Evolutionary conservation across 176 grass and related monocot species (phyloP), one percentile per base, ranked within the genome.

Genomic region (Carex cristatella): DNA sequence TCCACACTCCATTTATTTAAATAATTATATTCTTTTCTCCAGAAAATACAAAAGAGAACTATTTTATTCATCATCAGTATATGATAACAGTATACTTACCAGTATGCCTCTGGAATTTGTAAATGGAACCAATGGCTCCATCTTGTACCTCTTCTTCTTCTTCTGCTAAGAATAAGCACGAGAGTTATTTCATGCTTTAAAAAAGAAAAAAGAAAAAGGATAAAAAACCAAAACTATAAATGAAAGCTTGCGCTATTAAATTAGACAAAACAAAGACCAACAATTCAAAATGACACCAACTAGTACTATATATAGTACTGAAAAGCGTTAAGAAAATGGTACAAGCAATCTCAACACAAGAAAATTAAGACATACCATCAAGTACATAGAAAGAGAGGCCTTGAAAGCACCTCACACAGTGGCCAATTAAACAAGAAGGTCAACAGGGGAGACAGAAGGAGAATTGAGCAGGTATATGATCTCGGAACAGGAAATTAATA

Each of bases 51-150:
- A 51, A 18, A 79, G 63, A 65, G 27, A 46, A 65, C 2, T 65
- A 73, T 16, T 35, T 15, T 81, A 55, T 23, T 71, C 23, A 81
- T 51, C 31, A 27, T 83, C 2, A 0, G 4, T 66, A 55, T 11
- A 49, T 35, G 9, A 58, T 79, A 79, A 44, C 19, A 51, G 37
- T 15, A 68, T 79, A 40, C 65, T 81, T 89, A 63, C 92, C 89
- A 85, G 80, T 80, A 87, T 94, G 92, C 32, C 87, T 85, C 60
- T 59, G 32, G 55, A 94, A 94, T 65, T 57, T 46, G 54, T 91
- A 88, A 64, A 60, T 54, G 38, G 92, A 88, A 76, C 87, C 71
- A 58, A 89, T 76, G 11, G 19, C 27, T 31, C 3, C 44, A 11
- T 61, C 59, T 56, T 55, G 49, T 49, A 67, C 1, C 33, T 3